Conservation (phyloP, 352 stramenopile species). For the Blastocystis sp. region DNA sequence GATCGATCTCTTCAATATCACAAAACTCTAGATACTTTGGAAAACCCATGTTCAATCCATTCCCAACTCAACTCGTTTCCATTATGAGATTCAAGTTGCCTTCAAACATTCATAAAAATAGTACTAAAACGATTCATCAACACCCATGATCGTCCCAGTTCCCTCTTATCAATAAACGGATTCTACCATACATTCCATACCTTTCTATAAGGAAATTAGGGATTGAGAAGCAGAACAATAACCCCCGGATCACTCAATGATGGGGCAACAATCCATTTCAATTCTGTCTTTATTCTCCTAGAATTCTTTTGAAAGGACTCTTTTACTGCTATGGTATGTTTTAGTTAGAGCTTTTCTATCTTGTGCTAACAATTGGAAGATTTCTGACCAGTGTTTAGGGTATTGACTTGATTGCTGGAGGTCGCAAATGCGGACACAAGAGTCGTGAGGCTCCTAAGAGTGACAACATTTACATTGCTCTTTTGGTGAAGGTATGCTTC, state of each 20-base stretch:
- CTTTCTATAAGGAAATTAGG: too few species aligned
- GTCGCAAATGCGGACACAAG: slow-evolving; percentile 60
- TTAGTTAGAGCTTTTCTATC: background rate
- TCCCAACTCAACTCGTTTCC: too few species aligned
- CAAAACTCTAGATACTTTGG: too few species aligned
- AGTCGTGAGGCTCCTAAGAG: slow-evolving; percentile 35
- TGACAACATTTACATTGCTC: slow-evolving; percentile 26
- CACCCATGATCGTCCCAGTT: background rate
- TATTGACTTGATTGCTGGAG: slow-evolving; percentile 62
- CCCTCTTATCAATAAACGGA: too few species aligned
- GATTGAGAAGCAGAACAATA: too few species aligned
- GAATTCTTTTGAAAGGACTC: slow-evolving; percentile 39
- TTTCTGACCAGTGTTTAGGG: slow-evolving; percentile 32
- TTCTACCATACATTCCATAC: too few species aligned
- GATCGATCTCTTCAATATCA: background rate
- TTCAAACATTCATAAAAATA: background rate
- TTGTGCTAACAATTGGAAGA: background rate
- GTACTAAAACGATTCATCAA: background rate
- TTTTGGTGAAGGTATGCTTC: too few species aligned
- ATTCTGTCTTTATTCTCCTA: slow-evolving; percentile 5
- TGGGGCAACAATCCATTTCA: background rate
- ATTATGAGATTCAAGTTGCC: background rate
- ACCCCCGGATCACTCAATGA: too few species aligned
- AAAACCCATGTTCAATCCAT: too few species aligned
- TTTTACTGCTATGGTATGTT: slow-evolving; percentile 36